A percentile compares a stretch with the other conserved stretches of the same genome.
These are phyloP conservation scores for Takashimella koratensis DNA, from an alignment of 1,284 basidiomycete genomes.

Conservation along the genomic window DNA sequence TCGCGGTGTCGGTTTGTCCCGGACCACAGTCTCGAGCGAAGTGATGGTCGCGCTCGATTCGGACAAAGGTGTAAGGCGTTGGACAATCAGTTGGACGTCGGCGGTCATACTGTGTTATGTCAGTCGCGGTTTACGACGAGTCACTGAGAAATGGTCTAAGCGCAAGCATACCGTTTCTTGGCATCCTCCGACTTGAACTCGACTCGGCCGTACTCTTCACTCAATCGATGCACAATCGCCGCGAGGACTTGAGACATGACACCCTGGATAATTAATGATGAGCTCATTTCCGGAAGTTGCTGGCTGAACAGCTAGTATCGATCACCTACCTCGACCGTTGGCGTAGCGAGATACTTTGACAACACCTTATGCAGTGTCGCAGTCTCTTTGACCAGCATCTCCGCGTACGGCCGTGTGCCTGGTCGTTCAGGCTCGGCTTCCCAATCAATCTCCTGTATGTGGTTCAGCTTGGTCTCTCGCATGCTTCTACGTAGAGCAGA, in stretches of 20 bases:
- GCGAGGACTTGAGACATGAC: conserved; percentile 91
- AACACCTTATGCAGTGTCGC: conserved; percentile 94
- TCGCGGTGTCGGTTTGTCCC: conserved; percentile 59
- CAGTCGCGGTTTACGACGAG: conserved; percentile 10
- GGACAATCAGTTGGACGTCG: conserved; percentile 71
- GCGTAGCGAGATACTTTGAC: conserved; percentile 75
- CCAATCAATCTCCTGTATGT: conserved; percentile 67
- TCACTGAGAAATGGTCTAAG: no score
- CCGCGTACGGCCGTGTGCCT: conserved; percentile 62
- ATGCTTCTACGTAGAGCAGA: background rate
- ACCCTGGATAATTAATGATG: conserved; percentile 53
- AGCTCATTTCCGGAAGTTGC: no score
- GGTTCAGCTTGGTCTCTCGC: background rate
- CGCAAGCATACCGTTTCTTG: conserved; percentile 63
- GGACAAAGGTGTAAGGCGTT: conserved; percentile 65
- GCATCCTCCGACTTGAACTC: conserved; percentile 75
- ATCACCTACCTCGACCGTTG: conserved; percentile 71
- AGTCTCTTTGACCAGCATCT: conserved; percentile 90
- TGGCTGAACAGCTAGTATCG: no score
- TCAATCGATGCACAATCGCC: conserved; percentile 81
- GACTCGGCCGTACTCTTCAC: conserved; percentile 75
- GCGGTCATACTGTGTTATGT: conserved; percentile 60
- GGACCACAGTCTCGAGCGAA: conserved; percentile 69
- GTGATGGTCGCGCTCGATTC: conserved; percentile 57
- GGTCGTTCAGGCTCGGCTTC: conserved; percentile 56